Percentiles rank a stretch among this genome's conserved stretches.
Evolutionary conservation across 306 rosid genomes (phyloP).

Genomic region (Gastrolobium villosum): DNA sequence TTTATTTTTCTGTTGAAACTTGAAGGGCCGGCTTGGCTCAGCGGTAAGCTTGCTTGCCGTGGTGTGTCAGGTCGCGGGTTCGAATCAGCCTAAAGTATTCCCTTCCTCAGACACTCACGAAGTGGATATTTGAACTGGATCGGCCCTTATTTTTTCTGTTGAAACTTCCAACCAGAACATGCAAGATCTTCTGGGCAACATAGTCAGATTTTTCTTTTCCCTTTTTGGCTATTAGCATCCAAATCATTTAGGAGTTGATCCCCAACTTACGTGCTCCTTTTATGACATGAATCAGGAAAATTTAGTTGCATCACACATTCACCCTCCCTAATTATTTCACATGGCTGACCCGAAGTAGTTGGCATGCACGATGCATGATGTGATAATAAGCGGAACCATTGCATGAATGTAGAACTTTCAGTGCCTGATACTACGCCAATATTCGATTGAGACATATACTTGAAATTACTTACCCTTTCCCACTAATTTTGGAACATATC

Average conservation of each 20-base stretch:
- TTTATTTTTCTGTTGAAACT: neutral
- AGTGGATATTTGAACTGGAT: no score
- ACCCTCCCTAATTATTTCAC: constrained; percentile 35
- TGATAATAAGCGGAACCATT: neutral
- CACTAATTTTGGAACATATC: neutral
- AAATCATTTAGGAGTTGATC: constrained; percentile 16
- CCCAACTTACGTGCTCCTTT: constrained; percentile 21
- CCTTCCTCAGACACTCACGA: no score
- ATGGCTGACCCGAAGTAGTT: constrained; percentile 44
- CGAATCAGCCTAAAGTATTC: no score
- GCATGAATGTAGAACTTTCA: constrained; percentile 13
- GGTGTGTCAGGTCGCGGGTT: no score
- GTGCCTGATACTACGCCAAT: neutral
- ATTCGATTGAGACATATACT: neutral
- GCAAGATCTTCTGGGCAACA: constrained; percentile 27
- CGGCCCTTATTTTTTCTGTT: constrained; percentile 21
- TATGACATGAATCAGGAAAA: constrained; percentile 38
- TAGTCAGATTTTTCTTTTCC: constrained; percentile 22
- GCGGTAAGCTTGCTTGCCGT: no score
- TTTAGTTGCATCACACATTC: constrained; percentile 23
- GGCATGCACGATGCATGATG: constrained; percentile 35
- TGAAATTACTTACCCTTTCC: constrained; percentile 18
- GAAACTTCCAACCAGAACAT: constrained; percentile 21
- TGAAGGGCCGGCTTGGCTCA: no score
- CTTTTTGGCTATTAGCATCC: constrained; percentile 30